phyloP scores from a whole-genome alignment of 2,329 filamentous ascomycete species.

The Rhytidhysteron rufulum region DNA sequence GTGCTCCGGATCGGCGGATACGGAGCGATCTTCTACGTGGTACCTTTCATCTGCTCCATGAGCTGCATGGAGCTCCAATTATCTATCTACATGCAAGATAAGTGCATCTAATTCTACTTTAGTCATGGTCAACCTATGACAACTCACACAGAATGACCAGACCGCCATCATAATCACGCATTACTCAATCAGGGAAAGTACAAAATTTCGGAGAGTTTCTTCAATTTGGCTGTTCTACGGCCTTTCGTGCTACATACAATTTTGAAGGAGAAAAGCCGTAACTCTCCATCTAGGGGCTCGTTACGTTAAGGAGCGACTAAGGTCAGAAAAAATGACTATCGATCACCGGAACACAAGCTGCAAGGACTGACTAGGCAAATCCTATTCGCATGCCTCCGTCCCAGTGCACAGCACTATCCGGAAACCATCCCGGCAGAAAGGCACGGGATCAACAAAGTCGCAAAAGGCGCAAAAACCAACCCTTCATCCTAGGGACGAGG shows the following conservation, averaged over 20 bases:
- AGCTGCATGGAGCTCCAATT: no score
- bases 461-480: slow-evolving; percentile 35
- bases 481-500: slow-evolving; percentile 38
- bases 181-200: no score
- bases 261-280: slow-evolving; percentile 10
- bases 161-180: no score
- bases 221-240: slow-evolving; percentile 20
- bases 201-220: slow-evolving; percentile 14
- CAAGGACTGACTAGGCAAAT: background rate
- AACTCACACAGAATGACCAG: no score
- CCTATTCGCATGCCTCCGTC: background rate
- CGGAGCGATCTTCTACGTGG: no score
- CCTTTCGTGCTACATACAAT: slow-evolving; percentile 17
- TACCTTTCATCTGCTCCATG: no score
- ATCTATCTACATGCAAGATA: no score
- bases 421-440: slow-evolving; percentile 10
- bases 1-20: no score
- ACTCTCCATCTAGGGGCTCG: slow-evolving; percentile 6
- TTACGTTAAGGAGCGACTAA: slow-evolving; percentile 12
- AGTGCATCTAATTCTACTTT: no score
- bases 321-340: slow-evolving; percentile 1
- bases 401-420: background rate
- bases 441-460: slow-evolving; percentile 31
- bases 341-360: no score
- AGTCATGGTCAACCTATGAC: no score